Base-by-base conservation (phyloP, 1,284 basidiomycete species). In the Pisolithus thermaeus region DNA sequence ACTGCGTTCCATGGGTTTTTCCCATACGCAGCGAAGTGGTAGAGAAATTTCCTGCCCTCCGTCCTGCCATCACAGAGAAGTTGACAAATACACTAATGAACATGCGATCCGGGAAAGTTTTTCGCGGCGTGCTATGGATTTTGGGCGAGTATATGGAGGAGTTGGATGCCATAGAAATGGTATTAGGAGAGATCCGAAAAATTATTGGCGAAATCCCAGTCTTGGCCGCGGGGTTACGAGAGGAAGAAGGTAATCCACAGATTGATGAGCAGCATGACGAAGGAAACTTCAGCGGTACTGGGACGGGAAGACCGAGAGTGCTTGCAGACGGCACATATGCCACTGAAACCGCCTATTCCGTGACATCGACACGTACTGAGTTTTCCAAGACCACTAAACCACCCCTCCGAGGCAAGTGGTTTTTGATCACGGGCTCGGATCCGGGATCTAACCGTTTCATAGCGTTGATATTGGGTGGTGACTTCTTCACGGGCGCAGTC, bases 251-350 rank as follows among this genome's bases (percentile, higher is more conserved):
- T 14, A 80, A 77, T 14, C 60, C 64, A 22, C 72, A 74, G 41
- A 73, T 65, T 9, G 68, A 61, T 18, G 74, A 70, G 51, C 71
- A 74, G 53, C 72, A 70, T 35, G 72, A 65, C 14, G 71, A 69
- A 49, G 73, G 70, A 9, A 35, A 48, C 16, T 55, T 50, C 30
- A 51, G 62, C 58, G 76, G 74, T 52, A 71, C 66, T 23, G 70
- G 61, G 66, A 63, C 63, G 48, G 66, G 63, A 46, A 70, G 66
- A 58, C 84, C 86, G 11, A 80, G 74, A 61, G 90, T 99, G 1
- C 76, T 97, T 40, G 94, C 94, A 20, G 97, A 99, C 64, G 97
- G 97, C 14, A 99, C 96, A 3, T 99, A 99, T 67, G 96, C 95
- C 0, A 98, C 95, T 4, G 97, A 99, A 73, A 92, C 92, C 0